A percentile compares a stretch with the other conserved stretches of the same genome.
Evolutionary conservation across 306 rosid genomes (phyloP).

Genomic region (Acmispon strigosus): DNA sequence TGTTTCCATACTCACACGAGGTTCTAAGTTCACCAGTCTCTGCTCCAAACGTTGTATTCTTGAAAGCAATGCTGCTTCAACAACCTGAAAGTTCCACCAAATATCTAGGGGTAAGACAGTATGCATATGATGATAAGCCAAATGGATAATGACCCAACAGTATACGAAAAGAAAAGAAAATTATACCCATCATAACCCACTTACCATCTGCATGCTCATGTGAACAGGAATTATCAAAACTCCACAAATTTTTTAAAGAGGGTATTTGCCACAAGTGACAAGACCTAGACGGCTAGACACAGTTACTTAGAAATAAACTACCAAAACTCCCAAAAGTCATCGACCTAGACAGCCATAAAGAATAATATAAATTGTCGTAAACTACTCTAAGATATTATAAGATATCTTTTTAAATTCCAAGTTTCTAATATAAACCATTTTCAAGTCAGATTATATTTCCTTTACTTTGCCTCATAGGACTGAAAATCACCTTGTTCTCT

Average conservation of each 20-base stretch:
- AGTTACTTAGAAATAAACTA: not conserved
- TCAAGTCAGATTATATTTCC: not conserved
- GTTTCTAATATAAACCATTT: not conserved
- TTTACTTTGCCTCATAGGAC: not conserved
- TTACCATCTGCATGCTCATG: not conserved
- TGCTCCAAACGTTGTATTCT: slow-evolving; percentile 80
- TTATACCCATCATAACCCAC: not conserved
- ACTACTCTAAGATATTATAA: too few relatives aligned
- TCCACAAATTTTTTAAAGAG: not conserved
- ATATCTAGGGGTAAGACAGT: not conserved
- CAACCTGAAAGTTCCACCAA: slow-evolving; percentile 58
- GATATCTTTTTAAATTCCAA: too few relatives aligned
- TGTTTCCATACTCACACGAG: slow-evolving; percentile 31
- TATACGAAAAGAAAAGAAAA: slow-evolving; percentile 1
- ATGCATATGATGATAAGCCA: not conserved
- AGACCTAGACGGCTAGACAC: not conserved
- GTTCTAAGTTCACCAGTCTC: slow-evolving; percentile 76
- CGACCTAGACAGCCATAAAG: not conserved
- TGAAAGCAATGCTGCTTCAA: slow-evolving; percentile 95
- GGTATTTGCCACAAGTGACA: slow-evolving; percentile 2
- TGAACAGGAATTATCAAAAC: not conserved
- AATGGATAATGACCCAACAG: not conserved
- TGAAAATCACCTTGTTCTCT: not conserved
- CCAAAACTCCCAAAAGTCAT: not conserved
- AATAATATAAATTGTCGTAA: too few relatives aligned